phyloP scores from a whole-genome alignment of 495 filamentous ascomycete species.

The Podospora comata region DNA sequence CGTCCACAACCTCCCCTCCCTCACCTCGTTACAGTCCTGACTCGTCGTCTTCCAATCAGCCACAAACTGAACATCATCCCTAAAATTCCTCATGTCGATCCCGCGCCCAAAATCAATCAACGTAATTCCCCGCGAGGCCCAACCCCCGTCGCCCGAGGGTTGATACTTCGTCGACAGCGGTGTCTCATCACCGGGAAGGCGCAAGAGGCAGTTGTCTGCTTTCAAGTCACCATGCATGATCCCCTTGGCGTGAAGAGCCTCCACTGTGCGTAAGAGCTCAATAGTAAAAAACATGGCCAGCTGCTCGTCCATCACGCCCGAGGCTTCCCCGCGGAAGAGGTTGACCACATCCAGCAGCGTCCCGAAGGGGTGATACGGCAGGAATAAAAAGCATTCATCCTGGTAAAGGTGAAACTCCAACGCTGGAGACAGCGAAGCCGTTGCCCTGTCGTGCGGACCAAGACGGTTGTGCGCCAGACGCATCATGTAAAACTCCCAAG shows the following conservation, averaged over 20 bases:
- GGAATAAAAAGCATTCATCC: slow-evolving; percentile 78
- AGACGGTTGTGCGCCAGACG: slow-evolving; percentile 73
- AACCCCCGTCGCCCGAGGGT: slow-evolving; percentile 69
- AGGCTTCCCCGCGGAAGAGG: slow-evolving; percentile 66
- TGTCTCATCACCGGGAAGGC: slow-evolving; percentile 49
- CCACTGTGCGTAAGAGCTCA: slow-evolving; percentile 85
- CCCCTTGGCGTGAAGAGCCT: slow-evolving; percentile 74
- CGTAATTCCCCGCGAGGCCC: slow-evolving; percentile 71
- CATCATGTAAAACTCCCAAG: slow-evolving; percentile 98
- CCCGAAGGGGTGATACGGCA: slow-evolving; percentile 85
- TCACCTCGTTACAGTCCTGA: slow-evolving; percentile 90
- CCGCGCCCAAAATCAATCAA: slow-evolving; percentile 94
- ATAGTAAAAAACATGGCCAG: slow-evolving; percentile 93
- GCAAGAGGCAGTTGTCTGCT: slow-evolving; percentile 88
- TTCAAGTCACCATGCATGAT: slow-evolving; percentile 94
- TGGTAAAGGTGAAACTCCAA: slow-evolving; percentile 85
- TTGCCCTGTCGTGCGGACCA: slow-evolving; percentile 59
- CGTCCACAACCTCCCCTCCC: slow-evolving; percentile 88
- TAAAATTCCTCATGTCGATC: slow-evolving; percentile 88
- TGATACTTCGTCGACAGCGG: slow-evolving; percentile 56
- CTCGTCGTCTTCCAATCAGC: slow-evolving; percentile 87
- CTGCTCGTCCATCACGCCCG: slow-evolving; percentile 75
- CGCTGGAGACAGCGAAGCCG: slow-evolving; percentile 71
- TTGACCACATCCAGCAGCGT: slow-evolving; percentile 93
- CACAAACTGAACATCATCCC: slow-evolving; percentile 74